phyloP scores from a whole-genome alignment of 2,329 filamentous ascomycete genomes.

The Sporothrix sp. region DNA sequence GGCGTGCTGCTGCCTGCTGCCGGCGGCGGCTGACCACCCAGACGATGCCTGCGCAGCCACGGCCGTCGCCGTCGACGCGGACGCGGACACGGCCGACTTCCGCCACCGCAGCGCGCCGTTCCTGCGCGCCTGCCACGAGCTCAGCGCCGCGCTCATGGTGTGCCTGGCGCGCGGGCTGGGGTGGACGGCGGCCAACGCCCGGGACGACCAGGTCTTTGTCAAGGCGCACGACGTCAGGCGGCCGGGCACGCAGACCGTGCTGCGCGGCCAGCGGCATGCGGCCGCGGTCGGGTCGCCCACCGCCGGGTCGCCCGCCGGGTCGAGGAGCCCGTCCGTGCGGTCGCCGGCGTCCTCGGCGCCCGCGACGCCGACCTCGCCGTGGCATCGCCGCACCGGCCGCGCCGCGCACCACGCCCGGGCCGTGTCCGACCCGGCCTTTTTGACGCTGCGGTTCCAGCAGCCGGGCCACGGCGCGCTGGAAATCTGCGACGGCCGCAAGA shows the following conservation, averaged over 20 bases:
- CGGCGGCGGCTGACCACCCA: not conserved
- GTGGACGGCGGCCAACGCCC: slow-evolving; percentile 24
- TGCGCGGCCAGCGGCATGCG: slow-evolving; percentile 20
- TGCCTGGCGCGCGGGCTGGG: slow-evolving; percentile 48
- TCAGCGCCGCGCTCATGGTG: slow-evolving; percentile 46
- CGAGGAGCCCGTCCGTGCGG: slow-evolving; percentile 4
- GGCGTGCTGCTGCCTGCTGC: too few species aligned
- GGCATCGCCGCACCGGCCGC: slow-evolving; percentile 23
- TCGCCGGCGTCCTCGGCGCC: slow-evolving; percentile 26
- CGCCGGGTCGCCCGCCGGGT: too few species aligned
- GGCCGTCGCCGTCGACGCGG: slow-evolving; percentile 41
- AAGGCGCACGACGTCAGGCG: slow-evolving; percentile 40
- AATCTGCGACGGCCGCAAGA: slow-evolving; percentile 53
- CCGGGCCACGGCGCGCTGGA: slow-evolving; percentile 51
- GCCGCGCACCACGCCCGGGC: slow-evolving; percentile 25
- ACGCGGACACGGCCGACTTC: slow-evolving; percentile 46
- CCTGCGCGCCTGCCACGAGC: slow-evolving; percentile 42
- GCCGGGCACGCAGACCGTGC: slow-evolving; percentile 44
- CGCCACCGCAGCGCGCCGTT: slow-evolving; percentile 35
- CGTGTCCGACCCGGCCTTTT: slow-evolving; percentile 52
- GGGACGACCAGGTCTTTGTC: slow-evolving; percentile 42
- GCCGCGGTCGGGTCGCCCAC: not conserved
- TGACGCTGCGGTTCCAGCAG: slow-evolving; percentile 53
- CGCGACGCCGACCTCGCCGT: slow-evolving; percentile 19
- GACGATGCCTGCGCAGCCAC: too few species aligned